These are phyloP conservation scores for Neurospora sp. DNA, from an alignment of 495 filamentous ascomycete genomes.

Conservation along the genomic window DNA sequence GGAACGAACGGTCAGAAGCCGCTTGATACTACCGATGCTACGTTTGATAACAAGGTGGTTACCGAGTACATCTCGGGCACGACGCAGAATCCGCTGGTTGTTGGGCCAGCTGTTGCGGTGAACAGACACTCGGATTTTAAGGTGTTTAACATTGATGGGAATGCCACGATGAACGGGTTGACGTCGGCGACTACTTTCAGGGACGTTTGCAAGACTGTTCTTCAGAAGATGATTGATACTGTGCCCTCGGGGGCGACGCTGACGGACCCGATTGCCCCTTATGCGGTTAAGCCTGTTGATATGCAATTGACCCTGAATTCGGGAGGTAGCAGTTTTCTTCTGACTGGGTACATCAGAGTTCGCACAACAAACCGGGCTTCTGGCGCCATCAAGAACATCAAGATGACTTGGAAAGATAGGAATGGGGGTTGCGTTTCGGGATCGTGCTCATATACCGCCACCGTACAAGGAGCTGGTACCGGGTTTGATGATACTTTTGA, in stretches of 20 bases:
- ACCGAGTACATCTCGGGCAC: conserved; percentile 47
- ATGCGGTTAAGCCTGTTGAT: conserved; percentile 48
- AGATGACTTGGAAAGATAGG: conserved; percentile 81
- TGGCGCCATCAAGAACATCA: conserved; percentile 35
- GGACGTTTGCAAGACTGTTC: conserved; percentile 37
- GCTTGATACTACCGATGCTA: conserved; percentile 34
- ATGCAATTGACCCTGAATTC: conserved; percentile 35
- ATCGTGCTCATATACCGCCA: conserved; percentile 34
- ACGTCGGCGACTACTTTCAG: conserved; percentile 31
- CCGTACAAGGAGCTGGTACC: conserved; percentile 34
- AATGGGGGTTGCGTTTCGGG: conserved; percentile 79
- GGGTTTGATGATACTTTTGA: conserved; percentile 53
- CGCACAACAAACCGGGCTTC: conserved; percentile 28
- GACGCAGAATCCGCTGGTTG: conserved; percentile 43
- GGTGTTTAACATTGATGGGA: conserved; percentile 47
- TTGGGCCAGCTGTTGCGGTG: conserved; percentile 31
- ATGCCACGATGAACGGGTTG: conserved; percentile 44
- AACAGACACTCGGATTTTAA: conserved; percentile 44
- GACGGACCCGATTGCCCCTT: conserved; percentile 43
- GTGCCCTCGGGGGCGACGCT: conserved; percentile 43
- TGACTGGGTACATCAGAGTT: conserved; percentile 35
- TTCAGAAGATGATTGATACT: conserved; percentile 53
- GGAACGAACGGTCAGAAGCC: conserved; percentile 35
- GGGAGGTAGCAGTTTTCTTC: conserved; percentile 25
- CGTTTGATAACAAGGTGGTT: conserved; percentile 46